Evolutionary conservation across 768 basidiomycete genomes (phyloP), one percentile per base, ranked within the genome.

Genomic region (Pholiota molesta): DNA sequence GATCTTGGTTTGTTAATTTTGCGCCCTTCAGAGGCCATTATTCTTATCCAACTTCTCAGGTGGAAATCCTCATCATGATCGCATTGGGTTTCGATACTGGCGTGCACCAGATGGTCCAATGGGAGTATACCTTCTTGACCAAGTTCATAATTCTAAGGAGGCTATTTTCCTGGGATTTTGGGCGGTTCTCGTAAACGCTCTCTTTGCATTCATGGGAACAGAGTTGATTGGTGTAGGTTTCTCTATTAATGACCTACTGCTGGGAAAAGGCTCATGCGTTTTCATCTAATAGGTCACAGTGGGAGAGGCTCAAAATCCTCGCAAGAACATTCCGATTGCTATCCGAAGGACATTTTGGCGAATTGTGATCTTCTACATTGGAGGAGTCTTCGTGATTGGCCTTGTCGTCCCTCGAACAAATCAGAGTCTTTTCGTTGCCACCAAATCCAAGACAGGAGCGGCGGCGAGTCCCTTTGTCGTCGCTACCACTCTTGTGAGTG

Each of bases 141-240:
- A 83, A 66, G 84, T 85, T 26, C 80, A 85, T 65, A 75, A 84
- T 61, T 73, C 77, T 5, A 73, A 75, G 53, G 68, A 85, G 17
- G 75, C 84, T 1, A 83, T 82, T 61, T 89, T 90, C 78, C 78
- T 87, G 21, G 89, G 87, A 11, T 89, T 92, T 70, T 92, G 89
- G 85, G 79, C 84, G 16, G 86, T 87, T 3, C 73, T 91, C 49
- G 87, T 85, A 52, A 92, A 88, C 63, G 90, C 87, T 26, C 77
- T 89, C 3, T 92, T 92, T 74, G 87, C 89, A 14, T 88, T 83
- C 71, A 84, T 87, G 61, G 88, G 90, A 31, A 94, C 90, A 19
- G 91, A 94, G 72, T 78, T 91, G 17, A 86, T 94, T 61, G 90
- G 90, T 69, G 85, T 91, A 61, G 28, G 84, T 77, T n/a, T 71